Evolutionary conservation across 1,139 yeast genomes (phyloP).

Genomic region (Scheffersomyces quercinus): DNA sequence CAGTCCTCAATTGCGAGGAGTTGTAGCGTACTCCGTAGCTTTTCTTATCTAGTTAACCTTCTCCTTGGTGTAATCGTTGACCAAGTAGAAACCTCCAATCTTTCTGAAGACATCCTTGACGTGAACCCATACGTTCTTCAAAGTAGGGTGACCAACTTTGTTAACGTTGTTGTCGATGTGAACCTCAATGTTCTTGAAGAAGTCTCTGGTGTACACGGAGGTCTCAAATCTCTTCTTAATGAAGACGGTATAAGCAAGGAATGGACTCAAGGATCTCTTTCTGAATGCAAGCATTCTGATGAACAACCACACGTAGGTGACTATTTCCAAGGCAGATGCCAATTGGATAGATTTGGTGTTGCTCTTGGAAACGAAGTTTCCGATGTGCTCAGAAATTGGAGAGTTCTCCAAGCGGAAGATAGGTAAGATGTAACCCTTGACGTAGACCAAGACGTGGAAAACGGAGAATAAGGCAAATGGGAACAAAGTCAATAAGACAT

Average conservation of each 20-base stretch:
- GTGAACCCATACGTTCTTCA: slow-evolving; percentile 62
- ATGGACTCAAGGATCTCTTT: slow-evolving; percentile 61
- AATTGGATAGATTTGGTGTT: slow-evolving; percentile 70
- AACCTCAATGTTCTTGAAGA: slow-evolving; percentile 70
- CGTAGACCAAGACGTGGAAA: slow-evolving; percentile 71
- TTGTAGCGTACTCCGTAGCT: background rate
- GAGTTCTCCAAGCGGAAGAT: slow-evolving; percentile 50
- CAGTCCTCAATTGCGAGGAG: background rate
- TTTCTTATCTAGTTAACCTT: slow-evolving; percentile 10
- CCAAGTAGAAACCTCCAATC: slow-evolving; percentile 31
- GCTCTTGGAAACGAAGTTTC: slow-evolving; percentile 57
- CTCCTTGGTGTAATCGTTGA: slow-evolving; percentile 37
- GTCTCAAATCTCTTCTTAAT: slow-evolving; percentile 78
- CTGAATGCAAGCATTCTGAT: slow-evolving; percentile 62
- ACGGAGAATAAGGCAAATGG: slow-evolving; percentile 71
- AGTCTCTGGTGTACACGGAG: slow-evolving; percentile 71
- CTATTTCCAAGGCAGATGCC: slow-evolving; percentile 71
- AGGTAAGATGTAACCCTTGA: slow-evolving; percentile 69
- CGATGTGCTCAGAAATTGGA: slow-evolving; percentile 42
- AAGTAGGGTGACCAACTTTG: slow-evolving; percentile 57
- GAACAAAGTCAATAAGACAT: slow-evolving; percentile 53
- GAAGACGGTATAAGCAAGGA: slow-evolving; percentile 61
- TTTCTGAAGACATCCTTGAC: slow-evolving; percentile 49
- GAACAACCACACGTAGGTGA: slow-evolving; percentile 50
- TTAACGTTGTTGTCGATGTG: slow-evolving; percentile 65